Base-by-base conservation (phyloP, 371 early-diverging fungal species). In the Rhizopus arrhizus region DNA sequence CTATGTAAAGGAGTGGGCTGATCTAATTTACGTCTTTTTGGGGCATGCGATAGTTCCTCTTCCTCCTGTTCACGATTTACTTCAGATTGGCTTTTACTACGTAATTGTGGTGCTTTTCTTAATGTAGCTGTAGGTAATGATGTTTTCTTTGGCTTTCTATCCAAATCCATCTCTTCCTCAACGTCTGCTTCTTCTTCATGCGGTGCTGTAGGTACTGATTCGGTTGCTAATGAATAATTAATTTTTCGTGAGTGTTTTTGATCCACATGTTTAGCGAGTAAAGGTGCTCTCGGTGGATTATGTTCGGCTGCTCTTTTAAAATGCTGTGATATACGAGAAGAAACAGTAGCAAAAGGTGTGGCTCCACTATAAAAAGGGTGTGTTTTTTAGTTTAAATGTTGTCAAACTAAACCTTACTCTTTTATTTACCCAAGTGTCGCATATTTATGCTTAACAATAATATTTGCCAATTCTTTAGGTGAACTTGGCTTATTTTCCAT, bases 341-440 rank as follows among this genome's bases (percentile, higher is more conserved):
- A 91, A n/a, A 92, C 91, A n/a, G 92, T 92, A 4, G 91, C 92
- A 76, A 89, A 89, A n/a, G 92, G 92, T n/a, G 92, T 92, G 34
- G 90, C 85, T 34, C 92, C 92, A 51, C 82, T 83, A 65, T 3
- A 53, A 4, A 57, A 58, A 16, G 8, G 52, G 22, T 2, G 22
- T 36, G 16, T 16, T 8, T 22, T 10, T 55, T 16, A 35, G 16
- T 28, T 56, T 12, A 46, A 51, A 7, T 11, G 53, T 36, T 47
- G 48, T 57, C 43, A 66, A 41, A n/a, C 10, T 42, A n/a, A 58
- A 10, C 4, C 29, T 22, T 34, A 58, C 31, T 38, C 12, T 41
- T 29, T 36, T 42, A 61, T 77, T 70, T 81, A 86, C 85, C 93
- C 92, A 48, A 93, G 69, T 50, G 86, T 80, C 34, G 91, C 86